phyloP scores from a whole-genome alignment of 306 rosid species.

The Vachellia collinsii region DNA sequence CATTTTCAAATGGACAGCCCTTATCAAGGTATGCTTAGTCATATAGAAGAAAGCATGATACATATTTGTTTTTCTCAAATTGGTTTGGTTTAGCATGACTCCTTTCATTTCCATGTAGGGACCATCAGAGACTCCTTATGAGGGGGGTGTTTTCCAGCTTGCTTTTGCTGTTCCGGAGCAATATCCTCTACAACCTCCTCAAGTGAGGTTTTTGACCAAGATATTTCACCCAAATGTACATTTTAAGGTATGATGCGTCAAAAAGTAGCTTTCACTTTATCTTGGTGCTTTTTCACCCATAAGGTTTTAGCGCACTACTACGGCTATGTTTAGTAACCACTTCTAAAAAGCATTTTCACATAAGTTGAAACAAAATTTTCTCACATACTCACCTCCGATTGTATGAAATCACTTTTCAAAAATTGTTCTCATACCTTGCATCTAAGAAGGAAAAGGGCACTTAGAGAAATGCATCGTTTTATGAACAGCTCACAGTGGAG shows the following conservation, averaged over 20 bases:
- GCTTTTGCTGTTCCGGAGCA: constrained; percentile 94
- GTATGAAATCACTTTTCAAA: too few relatives aligned
- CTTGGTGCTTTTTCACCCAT: constrained; percentile 3
- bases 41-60: not conserved
- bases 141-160: constrained; percentile 95
- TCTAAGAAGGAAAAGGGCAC: not conserved
- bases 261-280: not conserved
- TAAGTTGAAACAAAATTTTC: too few relatives aligned
- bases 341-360: too few relatives aligned
- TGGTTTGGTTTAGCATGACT: constrained; percentile 7
- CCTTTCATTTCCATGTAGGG: constrained; percentile 58
- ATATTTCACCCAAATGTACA: constrained; percentile 99
- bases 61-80: not conserved
- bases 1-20: constrained; percentile 95
- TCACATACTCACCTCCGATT: too few relatives aligned
- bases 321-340: too few relatives aligned
- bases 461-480: not conserved
- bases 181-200: constrained; percentile 96
- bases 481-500: not conserved
- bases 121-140: constrained; percentile 96
- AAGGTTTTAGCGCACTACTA: not conserved
- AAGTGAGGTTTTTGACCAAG: constrained; percentile 95
- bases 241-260: constrained; percentile 66
- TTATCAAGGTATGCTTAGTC: constrained; percentile 62
- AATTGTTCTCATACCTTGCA: too few relatives aligned